Conservation (phyloP, 2,329 filamentous ascomycete genomes). For the Fusarium sp. region DNA sequence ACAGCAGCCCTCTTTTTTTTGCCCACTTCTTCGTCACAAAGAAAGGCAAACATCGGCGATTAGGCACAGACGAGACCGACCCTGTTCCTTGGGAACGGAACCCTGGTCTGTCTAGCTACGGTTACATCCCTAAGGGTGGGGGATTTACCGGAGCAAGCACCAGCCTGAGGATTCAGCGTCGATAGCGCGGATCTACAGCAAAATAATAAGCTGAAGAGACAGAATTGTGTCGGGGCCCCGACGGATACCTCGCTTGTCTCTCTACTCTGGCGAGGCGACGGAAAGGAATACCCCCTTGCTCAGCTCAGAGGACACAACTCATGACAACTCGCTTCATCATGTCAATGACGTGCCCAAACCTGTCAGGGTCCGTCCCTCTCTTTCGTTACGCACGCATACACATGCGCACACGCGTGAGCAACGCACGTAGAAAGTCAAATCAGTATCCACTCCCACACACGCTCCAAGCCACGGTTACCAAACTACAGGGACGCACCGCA, state of each 20-base stretch:
- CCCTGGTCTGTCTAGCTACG: neutral
- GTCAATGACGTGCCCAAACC: neutral
- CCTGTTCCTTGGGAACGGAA: constrained; percentile 4
- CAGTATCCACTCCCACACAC: constrained; percentile 10
- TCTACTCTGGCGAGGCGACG: neutral
- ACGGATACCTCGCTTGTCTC: neutral
- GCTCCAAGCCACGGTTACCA: constrained; percentile 28
- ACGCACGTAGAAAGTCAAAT: neutral
- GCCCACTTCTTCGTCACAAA: neutral
- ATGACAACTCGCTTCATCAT: neutral
- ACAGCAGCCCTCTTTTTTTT: neutral
- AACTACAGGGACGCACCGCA: constrained; percentile 30
- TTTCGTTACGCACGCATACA: neutral
- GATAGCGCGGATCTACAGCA: neutral
- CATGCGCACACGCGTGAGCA: neutral
- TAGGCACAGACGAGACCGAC: neutral
- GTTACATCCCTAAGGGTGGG: neutral
- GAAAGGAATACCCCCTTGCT: neutral
- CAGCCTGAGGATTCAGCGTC: neutral
- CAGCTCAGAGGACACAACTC: neutral
- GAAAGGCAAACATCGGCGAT: neutral
- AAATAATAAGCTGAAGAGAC: neutral
- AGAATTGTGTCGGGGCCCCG: neutral
- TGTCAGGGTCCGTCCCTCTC: constrained; percentile 10
- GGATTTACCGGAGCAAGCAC: neutral